Conservation (phyloP, 1,284 basidiomycete genomes). For the Clitocybe nebularis region DNA sequence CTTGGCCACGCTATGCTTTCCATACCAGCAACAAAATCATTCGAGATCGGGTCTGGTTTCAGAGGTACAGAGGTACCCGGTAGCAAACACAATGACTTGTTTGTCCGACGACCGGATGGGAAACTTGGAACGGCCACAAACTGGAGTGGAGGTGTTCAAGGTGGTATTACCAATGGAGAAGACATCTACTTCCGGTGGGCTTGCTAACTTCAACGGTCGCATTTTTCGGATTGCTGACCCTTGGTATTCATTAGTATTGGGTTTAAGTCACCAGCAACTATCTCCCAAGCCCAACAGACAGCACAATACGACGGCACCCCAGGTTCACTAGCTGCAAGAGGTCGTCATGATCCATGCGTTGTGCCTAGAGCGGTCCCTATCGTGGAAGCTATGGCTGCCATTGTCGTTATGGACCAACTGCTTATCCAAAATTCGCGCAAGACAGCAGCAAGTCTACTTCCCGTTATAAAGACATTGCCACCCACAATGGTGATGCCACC, state of each 20-base stretch:
- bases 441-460: conserved; percentile 52
- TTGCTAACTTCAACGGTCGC: background rate
- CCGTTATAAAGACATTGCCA: conserved; percentile 80
- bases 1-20: conserved; percentile 98
- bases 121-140: conserved; percentile 85
- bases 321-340: conserved; percentile 86
- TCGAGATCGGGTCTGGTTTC: conserved; percentile 98
- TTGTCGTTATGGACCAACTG: conserved; percentile 93
- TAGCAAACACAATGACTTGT: conserved; percentile 91
- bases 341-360: conserved; percentile 97
- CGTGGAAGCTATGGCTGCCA: conserved; percentile 95
- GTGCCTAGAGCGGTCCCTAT: conserved; percentile 98
- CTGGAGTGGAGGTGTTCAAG: conserved; percentile 97
- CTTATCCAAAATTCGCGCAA: conserved; percentile 83
- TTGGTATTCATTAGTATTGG: conserved; percentile 58
- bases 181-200: conserved; percentile 91
- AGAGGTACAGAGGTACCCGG: conserved; percentile 94
- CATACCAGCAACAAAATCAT: conserved; percentile 97
- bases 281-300: conserved; percentile 88
- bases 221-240: background rate
- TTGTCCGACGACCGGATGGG: conserved; percentile 67
- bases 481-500: conserved; percentile 72
- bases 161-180: conserved; percentile 97
- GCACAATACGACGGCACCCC: conserved; percentile 90
- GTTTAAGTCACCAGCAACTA: conserved; percentile 99